Conservation (phyloP, 768 basidiomycete species). For the Hemileccinum impolitum region DNA sequence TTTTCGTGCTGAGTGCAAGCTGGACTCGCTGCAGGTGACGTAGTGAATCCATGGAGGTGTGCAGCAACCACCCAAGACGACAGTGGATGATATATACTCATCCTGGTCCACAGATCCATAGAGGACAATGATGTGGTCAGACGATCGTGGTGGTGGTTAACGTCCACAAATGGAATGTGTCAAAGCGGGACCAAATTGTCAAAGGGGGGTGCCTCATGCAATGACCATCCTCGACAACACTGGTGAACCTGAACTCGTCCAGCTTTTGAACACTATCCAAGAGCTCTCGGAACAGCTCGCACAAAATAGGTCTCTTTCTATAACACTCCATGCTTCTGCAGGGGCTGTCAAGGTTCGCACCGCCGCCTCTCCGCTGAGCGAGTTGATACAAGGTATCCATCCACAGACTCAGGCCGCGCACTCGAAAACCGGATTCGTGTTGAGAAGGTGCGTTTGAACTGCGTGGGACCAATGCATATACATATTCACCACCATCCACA, state of each 20-base stretch:
- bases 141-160: too few relatives aligned
- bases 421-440: constrained; percentile 87
- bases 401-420: constrained; percentile 81
- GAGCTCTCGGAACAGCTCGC: constrained; percentile 84
- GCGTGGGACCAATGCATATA: background rate
- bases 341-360: constrained; percentile 74
- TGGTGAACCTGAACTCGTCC: constrained; percentile 57
- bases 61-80: background rate
- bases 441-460: constrained; percentile 58
- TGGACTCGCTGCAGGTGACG: background rate
- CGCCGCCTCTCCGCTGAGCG: background rate
- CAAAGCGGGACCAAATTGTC: constrained; percentile 9
- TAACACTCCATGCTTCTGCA: constrained; percentile 67
- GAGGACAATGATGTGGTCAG: too few relatives aligned
- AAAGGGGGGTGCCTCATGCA: constrained; percentile 9
- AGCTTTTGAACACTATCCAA: constrained; percentile 63
- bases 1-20: constrained; percentile 7
- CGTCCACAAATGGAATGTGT: too few relatives aligned
- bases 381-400: background rate
- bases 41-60: constrained; percentile 7
- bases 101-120: constrained; percentile 13
- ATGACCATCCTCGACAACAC: constrained; percentile 56
- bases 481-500: constrained; percentile 9
- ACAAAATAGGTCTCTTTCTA: constrained; percentile 71
- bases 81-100: constrained; percentile 1